Evolutionary conservation across 768 basidiomycete genomes (phyloP), one percentile per base, ranked within the genome.

Genomic region (Daedaleopsis sinensis): DNA sequence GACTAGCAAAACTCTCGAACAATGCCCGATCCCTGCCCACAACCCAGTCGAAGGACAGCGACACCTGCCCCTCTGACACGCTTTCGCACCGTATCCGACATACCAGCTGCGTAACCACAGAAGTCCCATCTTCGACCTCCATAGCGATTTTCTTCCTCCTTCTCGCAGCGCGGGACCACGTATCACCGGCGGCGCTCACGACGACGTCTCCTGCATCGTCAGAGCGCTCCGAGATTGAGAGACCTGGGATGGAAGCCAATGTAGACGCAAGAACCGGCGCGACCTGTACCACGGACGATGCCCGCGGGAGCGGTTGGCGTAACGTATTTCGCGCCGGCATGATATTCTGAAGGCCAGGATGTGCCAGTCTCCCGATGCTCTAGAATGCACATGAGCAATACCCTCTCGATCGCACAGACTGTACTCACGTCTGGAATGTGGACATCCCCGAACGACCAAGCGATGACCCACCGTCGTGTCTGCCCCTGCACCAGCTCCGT

Each of bases 391-490:
- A 27, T 21, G 49, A 48, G 43, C 15, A 21, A 24, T 32, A 38
- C 43, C 27, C 4, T 36, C 15, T n/a, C 13, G 5, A 39, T 23
- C 12, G 1, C 19, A 19, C 3, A 35, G 36, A 59, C 36, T 35
- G 44, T 23, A 78, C 91, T 54, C 71, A 95, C 96, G 64, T 97
- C 94, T 1, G 93, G 88, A 35, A 97, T 75, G 8, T 86, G 85
- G 15, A 71, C 71, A 32, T 82, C 80, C 2, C 75, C 77, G 56
- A 88, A 87, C 0, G 91, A 94, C 96, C 96, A 98, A 0, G 84
- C 93, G 2, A 98, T 74, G 0, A 89, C 92, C 94, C 95, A 98
- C n/a, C 97, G 84, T 1, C 89, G 82, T 0, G 96, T 98, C 58
- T 89, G 85, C 0, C 96, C 93, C 74, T 94, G 94, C 3, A 88